A percentile compares a stretch with the other conserved stretches of the same genome.
phyloP scores from a whole-genome alignment of 169 alveolate genomes.

The Miamiensis avidus region DNA sequence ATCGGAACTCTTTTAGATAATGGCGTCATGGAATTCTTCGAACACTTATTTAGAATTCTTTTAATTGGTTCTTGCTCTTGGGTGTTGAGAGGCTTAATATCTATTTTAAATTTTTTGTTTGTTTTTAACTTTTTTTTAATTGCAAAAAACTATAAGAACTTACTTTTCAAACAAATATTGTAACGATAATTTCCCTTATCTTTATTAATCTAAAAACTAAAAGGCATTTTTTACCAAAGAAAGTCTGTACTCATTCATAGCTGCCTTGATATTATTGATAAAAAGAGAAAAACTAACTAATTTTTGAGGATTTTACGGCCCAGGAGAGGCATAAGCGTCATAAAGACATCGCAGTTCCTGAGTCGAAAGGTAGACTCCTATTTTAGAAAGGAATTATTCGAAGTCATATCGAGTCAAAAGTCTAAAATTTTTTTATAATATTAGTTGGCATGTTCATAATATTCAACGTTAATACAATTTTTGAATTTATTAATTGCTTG shows the following conservation, averaged over 20 bases:
- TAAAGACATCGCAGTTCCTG: slow-evolving; percentile 62
- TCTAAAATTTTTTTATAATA: background rate
- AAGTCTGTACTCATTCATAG: slow-evolving; percentile 55
- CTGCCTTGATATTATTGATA: slow-evolving; percentile 52
- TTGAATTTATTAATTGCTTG: background rate
- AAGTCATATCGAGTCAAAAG: slow-evolving; percentile 40
- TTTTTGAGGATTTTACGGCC: slow-evolving; percentile 48
- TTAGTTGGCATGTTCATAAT: background rate
- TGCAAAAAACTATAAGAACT: background rate
- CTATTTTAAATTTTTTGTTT: background rate
- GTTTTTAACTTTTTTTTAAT: background rate
- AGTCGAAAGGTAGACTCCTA: slow-evolving; percentile 61
- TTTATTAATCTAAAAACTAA: slow-evolving; percentile 41
- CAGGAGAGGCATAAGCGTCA: slow-evolving; percentile 49
- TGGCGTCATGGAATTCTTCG: slow-evolving; percentile 54
- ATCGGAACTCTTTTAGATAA: slow-evolving; percentile 53
- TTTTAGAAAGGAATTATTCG: slow-evolving; percentile 55
- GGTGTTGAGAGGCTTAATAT: background rate
- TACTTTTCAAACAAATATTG: background rate
- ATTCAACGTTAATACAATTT: too few relatives aligned
- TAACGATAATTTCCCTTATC: slow-evolving; percentile 19
- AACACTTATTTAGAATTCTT: slow-evolving; percentile 60
- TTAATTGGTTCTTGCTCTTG: slow-evolving; percentile 46
- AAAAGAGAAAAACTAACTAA: slow-evolving; percentile 59
- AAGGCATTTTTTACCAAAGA: slow-evolving; percentile 64